Conservation (phyloP, 306 rosid species). For the Malus sieversii region DNA sequence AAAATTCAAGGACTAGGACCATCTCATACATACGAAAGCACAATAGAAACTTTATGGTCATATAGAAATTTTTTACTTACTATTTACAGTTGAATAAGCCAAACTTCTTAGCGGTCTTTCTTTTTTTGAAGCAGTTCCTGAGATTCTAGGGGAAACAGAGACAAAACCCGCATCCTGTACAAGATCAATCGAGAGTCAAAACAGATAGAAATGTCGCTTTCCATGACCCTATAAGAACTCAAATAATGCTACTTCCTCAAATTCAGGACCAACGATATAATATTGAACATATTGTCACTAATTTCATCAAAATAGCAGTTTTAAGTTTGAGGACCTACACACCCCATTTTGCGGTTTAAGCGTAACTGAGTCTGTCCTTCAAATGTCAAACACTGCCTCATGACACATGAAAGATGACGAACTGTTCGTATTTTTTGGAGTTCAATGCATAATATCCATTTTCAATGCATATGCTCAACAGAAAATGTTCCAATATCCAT, state of each 20-base stretch:
- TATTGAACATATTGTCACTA: neutral
- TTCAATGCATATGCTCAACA: neutral
- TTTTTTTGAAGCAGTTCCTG: slow-evolving; percentile 29
- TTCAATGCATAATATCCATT: neutral
- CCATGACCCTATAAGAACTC: neutral
- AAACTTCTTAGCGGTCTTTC: slow-evolving; percentile 36
- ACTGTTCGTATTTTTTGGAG: neutral
- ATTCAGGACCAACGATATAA: neutral
- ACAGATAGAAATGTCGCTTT: neutral
- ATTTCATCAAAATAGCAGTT: neutral
- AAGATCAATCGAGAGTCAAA: neutral
- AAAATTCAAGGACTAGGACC: neutral
- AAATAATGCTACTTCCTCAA: neutral
- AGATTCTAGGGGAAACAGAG: slow-evolving; percentile 40
- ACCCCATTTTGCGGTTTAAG: neutral
- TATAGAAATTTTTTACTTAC: slow-evolving; percentile 4
- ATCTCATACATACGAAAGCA: neutral
- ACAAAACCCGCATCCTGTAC: slow-evolving; percentile 65
- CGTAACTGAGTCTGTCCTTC: no score
- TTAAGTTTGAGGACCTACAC: neutral
- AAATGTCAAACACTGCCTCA: neutral
- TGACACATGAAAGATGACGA: neutral
- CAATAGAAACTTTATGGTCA: neutral
- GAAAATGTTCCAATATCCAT: neutral
- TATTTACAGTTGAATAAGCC: slow-evolving; percentile 10